These are phyloP conservation scores for Scheffersomyces ergatensis DNA, from an alignment of 805 yeast genomes.

Conservation along the genomic window DNA sequence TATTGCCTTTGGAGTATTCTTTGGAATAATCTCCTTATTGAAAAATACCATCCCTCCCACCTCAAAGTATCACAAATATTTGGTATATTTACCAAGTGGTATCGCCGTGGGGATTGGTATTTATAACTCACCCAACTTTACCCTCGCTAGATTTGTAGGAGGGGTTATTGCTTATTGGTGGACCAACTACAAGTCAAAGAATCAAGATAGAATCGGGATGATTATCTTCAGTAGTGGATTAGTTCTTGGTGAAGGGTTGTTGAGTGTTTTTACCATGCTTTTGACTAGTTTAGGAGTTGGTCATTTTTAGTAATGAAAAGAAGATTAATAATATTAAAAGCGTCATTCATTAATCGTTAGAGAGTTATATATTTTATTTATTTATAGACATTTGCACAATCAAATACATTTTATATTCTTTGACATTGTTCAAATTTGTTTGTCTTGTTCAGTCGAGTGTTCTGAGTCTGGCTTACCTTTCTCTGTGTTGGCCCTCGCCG, in stretches of 20 bases:
- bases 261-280: conserved; percentile 78
- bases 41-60: conserved; percentile 53
- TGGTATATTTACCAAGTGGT: conserved; percentile 79
- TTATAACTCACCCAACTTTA: conserved; percentile 90
- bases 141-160: conserved; percentile 89
- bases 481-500: too few relatives aligned
- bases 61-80: conserved; percentile 34
- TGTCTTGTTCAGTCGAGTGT: too few relatives aligned
- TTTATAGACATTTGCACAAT: background rate
- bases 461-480: too few relatives aligned
- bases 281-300: conserved; percentile 58
- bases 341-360: background rate
- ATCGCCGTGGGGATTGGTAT: conserved; percentile 97
- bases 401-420: too few relatives aligned
- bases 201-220: conserved; percentile 59
- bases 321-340: too few relatives aligned
- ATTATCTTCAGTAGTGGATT: conserved; percentile 90
- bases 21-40: conserved; percentile 66
- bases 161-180: conserved; percentile 68
- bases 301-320: conserved; percentile 25
- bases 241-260: conserved; percentile 90
- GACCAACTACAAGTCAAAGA: conserved; percentile 34
- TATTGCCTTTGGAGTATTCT: conserved; percentile 59
- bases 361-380: background rate
- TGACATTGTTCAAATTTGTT: too few relatives aligned